phyloP scores from a whole-genome alignment of 228 moss, liverwort and hornwort species.

The Sphagnum fallax region DNA sequence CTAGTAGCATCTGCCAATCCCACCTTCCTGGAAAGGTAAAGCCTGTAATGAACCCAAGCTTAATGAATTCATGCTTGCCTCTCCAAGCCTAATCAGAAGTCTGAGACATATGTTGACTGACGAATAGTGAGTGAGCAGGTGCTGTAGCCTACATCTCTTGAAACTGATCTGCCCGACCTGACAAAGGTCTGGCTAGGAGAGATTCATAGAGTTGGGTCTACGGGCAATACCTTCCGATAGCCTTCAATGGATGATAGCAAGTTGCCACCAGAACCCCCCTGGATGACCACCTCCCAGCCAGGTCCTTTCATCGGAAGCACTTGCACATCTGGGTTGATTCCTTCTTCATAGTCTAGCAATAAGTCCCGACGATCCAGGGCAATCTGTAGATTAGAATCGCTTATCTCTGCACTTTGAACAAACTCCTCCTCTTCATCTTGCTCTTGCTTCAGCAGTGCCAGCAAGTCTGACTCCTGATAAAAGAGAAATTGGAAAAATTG shows the following conservation, averaged over 20 bases:
- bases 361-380: constrained; percentile 76
- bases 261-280: constrained; percentile 42
- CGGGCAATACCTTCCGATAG: constrained; percentile 7
- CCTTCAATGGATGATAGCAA: constrained; percentile 76
- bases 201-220: no score
- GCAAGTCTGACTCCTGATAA: constrained; percentile 62
- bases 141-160: no score
- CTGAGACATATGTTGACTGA: no score
- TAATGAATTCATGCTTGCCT: no score
- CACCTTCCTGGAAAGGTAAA: no score
- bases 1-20: no score
- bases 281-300: constrained; percentile 88
- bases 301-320: constrained; percentile 53
- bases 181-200: no score
- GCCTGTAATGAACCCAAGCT: no score
- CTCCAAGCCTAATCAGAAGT: no score
- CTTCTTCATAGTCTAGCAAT: constrained; percentile 31
- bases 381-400: constrained; percentile 41
- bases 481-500: background rate
- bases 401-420: constrained; percentile 74
- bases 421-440: constrained; percentile 69
- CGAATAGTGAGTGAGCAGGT: no score
- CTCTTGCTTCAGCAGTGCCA: constrained; percentile 56
- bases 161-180: no score
- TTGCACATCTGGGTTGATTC: constrained; percentile 22